A percentile compares a stretch with the other conserved stretches of the same genome.
phyloP scores from a whole-genome alignment of 164 flowering plant genomes.

The Houttuynia cordata region DNA sequence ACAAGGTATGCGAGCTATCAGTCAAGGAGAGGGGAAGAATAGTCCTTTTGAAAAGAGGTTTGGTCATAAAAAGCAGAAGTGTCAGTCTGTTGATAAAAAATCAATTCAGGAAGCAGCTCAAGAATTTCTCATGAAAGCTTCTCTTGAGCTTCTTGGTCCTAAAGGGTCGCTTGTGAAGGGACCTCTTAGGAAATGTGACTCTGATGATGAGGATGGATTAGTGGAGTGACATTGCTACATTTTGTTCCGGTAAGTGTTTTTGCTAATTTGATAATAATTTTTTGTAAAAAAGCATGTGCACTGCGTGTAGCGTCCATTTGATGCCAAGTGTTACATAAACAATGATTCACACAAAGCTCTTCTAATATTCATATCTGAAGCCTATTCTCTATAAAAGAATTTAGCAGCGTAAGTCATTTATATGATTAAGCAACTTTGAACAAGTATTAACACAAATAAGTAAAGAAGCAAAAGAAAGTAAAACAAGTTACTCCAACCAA shows the following conservation, averaged over 20 bases:
- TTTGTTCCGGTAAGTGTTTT: not conserved
- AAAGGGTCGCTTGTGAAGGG: slow-evolving; percentile 42
- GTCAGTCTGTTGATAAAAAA: slow-evolving; percentile 34
- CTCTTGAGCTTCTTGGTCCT: slow-evolving; percentile 67
- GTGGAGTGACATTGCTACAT: slow-evolving; percentile 13
- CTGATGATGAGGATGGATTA: slow-evolving; percentile 31
- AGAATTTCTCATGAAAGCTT: slow-evolving; percentile 89
- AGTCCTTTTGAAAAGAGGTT: slow-evolving; percentile 24
- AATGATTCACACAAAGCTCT: no score
- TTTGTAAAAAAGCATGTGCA: no score
- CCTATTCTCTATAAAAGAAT: no score
- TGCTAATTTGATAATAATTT: no score
- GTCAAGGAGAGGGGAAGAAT: slow-evolving; percentile 39
- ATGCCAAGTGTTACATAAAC: no score
- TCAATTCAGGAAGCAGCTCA: slow-evolving; percentile 67
- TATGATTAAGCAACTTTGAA: no score
- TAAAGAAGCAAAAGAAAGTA: no score
- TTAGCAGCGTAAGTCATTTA: no score
- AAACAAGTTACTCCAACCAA: no score
- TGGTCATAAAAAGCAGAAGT: slow-evolving; percentile 62
- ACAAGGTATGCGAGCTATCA: slow-evolving; percentile 59
- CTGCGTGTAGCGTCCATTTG: no score
- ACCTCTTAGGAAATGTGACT: slow-evolving; percentile 34
- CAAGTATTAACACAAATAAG: no score
- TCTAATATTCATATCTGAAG: no score